phyloP scores from a whole-genome alignment of 1,284 basidiomycete genomes.

The Pseudozyma sp. region DNA sequence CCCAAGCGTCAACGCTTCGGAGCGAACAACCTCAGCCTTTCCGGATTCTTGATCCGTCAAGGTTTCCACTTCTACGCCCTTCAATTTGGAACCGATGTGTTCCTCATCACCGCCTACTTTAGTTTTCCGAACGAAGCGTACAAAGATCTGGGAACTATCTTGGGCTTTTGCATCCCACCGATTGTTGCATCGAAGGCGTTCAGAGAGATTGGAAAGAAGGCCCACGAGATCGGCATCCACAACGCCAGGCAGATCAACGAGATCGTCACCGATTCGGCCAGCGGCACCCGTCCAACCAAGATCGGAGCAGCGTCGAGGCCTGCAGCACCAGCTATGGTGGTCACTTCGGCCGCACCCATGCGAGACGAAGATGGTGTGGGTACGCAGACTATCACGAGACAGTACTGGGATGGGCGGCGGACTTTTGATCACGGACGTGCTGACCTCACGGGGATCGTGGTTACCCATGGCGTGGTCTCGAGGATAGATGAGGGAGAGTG shows the following conservation, averaged over 20 bases:
- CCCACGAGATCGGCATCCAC: slow-evolving; percentile 11
- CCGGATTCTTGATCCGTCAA: slow-evolving; percentile 41
- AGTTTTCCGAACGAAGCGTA: slow-evolving; percentile 16
- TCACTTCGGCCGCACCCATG: too few relatives aligned
- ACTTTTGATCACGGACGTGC: too few relatives aligned
- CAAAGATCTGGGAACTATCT: slow-evolving; percentile 28
- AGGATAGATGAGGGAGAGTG: too few relatives aligned
- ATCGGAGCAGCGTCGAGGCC: too few relatives aligned
- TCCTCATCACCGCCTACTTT: slow-evolving; percentile 39
- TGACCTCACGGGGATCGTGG: too few relatives aligned
- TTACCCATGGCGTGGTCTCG: too few relatives aligned
- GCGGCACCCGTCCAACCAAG: too few relatives aligned
- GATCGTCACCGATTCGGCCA: slow-evolving; percentile 4
- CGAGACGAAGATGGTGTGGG: too few relatives aligned
- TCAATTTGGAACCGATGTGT: slow-evolving; percentile 28
- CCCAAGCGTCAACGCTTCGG: slow-evolving; percentile 15
- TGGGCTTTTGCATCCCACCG: slow-evolving; percentile 34
- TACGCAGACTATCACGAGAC: too few relatives aligned
- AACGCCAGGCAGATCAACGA: slow-evolving; percentile 26
- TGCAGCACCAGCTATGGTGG: too few relatives aligned
- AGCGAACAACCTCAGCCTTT: slow-evolving; percentile 14
- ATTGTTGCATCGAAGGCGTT: slow-evolving; percentile 40
- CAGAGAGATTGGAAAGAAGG: slow-evolving; percentile 46
- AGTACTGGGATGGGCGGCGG: too few relatives aligned
- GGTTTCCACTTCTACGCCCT: slow-evolving; percentile 45